Conservation (phyloP, 1,139 yeast genomes). For the Geotrichum carabidarum region DNA sequence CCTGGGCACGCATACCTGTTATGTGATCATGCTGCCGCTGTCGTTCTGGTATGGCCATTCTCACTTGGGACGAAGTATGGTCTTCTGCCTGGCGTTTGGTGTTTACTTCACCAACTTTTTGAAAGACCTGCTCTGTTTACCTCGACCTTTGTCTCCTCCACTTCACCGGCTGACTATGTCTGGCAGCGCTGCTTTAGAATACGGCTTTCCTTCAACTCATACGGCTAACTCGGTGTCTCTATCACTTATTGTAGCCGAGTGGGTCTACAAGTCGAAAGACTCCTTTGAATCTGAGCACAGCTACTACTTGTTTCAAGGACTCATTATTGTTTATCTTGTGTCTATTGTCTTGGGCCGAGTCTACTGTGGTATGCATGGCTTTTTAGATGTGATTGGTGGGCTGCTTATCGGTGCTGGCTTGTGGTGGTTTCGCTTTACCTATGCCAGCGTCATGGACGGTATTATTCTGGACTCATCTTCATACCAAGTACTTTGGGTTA, state of each 20-base stretch:
- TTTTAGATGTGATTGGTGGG: constrained; percentile 69
- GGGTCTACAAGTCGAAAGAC: background rate
- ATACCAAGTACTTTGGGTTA: constrained; percentile 37
- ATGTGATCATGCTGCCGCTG: constrained; percentile 79
- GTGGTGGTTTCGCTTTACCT: constrained; percentile 25
- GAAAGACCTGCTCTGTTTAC: constrained; percentile 83
- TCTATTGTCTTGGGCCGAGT: constrained; percentile 75
- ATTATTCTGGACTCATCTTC: constrained; percentile 4
- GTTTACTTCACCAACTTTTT: constrained; percentile 71
- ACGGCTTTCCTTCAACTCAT: constrained; percentile 93
- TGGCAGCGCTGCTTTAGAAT: constrained; percentile 82
- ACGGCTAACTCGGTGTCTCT: constrained; percentile 89
- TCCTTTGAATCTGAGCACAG: background rate
- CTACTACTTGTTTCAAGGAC: constrained; percentile 17
- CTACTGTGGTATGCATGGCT: constrained; percentile 98
- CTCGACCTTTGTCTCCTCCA: constrained; percentile 91
- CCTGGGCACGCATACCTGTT: constrained; percentile 89
- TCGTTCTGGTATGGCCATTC: constrained; percentile 80
- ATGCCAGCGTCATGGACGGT: constrained; percentile 20
- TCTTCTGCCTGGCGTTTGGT: constrained; percentile 76
- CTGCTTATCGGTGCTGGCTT: constrained; percentile 51
- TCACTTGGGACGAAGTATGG: constrained; percentile 54
- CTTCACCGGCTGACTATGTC: constrained; percentile 83
- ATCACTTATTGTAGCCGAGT: constrained; percentile 45
- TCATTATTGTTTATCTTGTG: constrained; percentile 48